phyloP scores from a whole-genome alignment of 768 basidiomycete genomes.

The Phlebiopsis flavidoalba region DNA sequence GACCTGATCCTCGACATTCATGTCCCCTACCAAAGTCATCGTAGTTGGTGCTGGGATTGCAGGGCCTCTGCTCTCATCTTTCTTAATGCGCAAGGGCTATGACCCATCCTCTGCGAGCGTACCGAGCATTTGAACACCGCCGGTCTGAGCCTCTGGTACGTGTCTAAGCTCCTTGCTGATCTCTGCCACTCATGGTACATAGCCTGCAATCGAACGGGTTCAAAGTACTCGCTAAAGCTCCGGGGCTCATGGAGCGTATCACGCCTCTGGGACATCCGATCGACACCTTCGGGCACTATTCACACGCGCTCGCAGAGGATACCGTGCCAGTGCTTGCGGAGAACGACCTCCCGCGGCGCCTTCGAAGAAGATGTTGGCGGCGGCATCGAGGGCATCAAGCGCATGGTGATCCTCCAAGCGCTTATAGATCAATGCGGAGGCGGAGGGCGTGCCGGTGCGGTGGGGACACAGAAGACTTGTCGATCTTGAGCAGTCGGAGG shows the following conservation, averaged over 20 bases:
- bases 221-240: conserved; percentile 3
- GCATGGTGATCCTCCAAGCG: conserved; percentile 27
- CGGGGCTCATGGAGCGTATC: conserved; percentile 9
- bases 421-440: conserved; percentile 27
- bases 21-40: conserved; percentile 27
- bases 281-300: conserved; percentile 9
- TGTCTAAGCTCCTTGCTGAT: conserved; percentile 1
- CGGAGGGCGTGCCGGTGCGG: conserved; percentile 28
- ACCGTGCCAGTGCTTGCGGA: conserved; percentile 1
- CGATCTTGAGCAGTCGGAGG: conserved; percentile 25
- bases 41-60: conserved; percentile 35
- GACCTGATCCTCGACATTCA: neutral
- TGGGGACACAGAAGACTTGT: conserved; percentile 31
- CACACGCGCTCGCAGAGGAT: conserved; percentile 8
- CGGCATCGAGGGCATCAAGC: conserved; percentile 15
- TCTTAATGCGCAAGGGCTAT: conserved; percentile 34
- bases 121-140: conserved; percentile 13
- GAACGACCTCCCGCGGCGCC: neutral
- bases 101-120: conserved; percentile 33
- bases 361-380: neutral
- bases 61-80: conserved; percentile 34
- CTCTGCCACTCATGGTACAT: neutral
- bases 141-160: conserved; percentile 31
- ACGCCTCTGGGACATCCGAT: neutral
- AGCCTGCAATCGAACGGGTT: conserved; percentile 12